A percentile compares a stretch with the other conserved stretches of the same genome.
Conservation (phyloP, 495 filamentous ascomycete genomes). For the Penicillium roqueforti region DNA sequence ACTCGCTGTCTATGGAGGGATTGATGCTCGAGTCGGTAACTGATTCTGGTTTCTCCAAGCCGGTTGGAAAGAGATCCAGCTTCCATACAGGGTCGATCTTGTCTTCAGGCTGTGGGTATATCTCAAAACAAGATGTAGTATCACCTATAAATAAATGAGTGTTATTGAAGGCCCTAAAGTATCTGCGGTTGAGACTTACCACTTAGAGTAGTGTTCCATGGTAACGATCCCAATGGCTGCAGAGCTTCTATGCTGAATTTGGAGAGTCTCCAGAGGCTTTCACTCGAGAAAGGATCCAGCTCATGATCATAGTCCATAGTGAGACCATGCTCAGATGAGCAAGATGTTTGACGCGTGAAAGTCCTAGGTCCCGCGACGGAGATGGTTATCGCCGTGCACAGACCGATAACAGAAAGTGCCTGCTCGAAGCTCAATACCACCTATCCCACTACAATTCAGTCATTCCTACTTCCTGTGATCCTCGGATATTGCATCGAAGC, state of each 20-base stretch:
- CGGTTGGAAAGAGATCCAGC: conserved; percentile 30
- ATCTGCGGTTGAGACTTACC: conserved; percentile 23
- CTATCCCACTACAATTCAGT: not conserved
- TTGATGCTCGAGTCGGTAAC: conserved; percentile 25
- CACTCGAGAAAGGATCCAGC: conserved; percentile 66
- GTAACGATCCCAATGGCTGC: conserved; percentile 36
- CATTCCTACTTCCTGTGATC: not conserved
- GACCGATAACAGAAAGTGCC: conserved; percentile 33
- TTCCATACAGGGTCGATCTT: conserved; percentile 29
- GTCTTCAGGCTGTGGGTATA: conserved; percentile 17
- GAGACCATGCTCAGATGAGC: conserved; percentile 19
- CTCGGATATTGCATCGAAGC: not conserved
- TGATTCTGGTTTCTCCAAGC: conserved; percentile 17
- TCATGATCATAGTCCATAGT: conserved; percentile 46
- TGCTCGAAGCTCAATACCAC: conserved; percentile 9
- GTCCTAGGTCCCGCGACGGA: conserved; percentile 16
- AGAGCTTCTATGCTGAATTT: conserved; percentile 40
- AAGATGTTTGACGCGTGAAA: conserved; percentile 12
- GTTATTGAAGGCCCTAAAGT: conserved; percentile 1
- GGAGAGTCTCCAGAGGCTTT: conserved; percentile 58
- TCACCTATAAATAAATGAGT: conserved; percentile 22
- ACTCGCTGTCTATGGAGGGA: conserved; percentile 29
- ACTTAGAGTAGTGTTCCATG: conserved; percentile 34
- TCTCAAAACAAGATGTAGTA: conserved; percentile 25
- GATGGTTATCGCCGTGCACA: conserved; percentile 29